phyloP scores from a whole-genome alignment of 805 yeast genomes.

The Cyberlindnera misumaiensis region DNA sequence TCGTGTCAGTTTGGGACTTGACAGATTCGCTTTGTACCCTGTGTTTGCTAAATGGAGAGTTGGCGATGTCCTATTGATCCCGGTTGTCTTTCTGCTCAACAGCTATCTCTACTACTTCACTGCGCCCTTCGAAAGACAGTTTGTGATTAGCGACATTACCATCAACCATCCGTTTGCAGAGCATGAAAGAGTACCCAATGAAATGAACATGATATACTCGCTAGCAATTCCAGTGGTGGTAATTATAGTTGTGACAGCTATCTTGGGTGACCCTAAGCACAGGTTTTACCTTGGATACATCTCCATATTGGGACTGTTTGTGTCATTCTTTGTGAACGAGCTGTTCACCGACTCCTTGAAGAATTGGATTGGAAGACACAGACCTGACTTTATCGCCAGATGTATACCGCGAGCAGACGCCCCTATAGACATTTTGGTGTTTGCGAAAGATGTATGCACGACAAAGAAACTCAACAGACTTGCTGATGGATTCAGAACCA shows the following conservation, averaged over 20 bases:
- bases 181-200: slow-evolving; percentile 59
- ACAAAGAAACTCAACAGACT: slow-evolving; percentile 36
- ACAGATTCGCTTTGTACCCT: slow-evolving; percentile 18
- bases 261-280: slow-evolving; percentile 38
- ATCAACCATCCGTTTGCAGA: slow-evolving; percentile 78
- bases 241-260: slow-evolving; percentile 28
- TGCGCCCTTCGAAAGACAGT: slow-evolving; percentile 73
- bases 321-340: slow-evolving; percentile 54
- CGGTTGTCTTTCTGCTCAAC: slow-evolving; percentile 26
- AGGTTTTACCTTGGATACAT: slow-evolving; percentile 55
- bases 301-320: slow-evolving; percentile 57
- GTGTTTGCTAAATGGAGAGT: slow-evolving; percentile 31
- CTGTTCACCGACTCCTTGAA: slow-evolving; percentile 69
- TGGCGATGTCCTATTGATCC: slow-evolving; percentile 29
- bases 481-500: slow-evolving; percentile 71
- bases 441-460: slow-evolving; percentile 63
- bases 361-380: slow-evolving; percentile 79
- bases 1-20: slow-evolving; percentile 22
- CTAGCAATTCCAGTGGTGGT: slow-evolving; percentile 40
- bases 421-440: slow-evolving; percentile 47
- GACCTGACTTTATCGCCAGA: slow-evolving; percentile 89
- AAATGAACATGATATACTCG: slow-evolving; percentile 49
- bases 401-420: slow-evolving; percentile 64
- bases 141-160: slow-evolving; percentile 65
- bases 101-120: slow-evolving; percentile 27